A percentile compares a stretch with the other conserved stretches of the same genome.
Evolutionary conservation across 2,329 filamentous ascomycete species (phyloP).

Genomic region (Microcera coccophila): DNA sequence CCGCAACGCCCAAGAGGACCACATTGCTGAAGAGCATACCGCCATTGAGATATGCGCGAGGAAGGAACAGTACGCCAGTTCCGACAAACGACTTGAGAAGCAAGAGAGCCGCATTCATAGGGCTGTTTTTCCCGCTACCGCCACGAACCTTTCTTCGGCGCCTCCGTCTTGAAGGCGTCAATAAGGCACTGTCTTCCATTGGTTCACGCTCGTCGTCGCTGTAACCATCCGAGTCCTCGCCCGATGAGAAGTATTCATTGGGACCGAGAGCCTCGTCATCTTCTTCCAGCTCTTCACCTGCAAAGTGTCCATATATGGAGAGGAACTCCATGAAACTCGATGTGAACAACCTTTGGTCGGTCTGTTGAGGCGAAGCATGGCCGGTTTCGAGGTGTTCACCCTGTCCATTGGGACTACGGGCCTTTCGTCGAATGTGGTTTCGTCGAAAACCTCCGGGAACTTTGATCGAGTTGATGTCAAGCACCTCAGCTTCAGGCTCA

Average conservation of each 20-base stretch:
- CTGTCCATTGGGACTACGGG: slow-evolving; percentile 44
- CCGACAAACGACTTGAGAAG: slow-evolving; percentile 97
- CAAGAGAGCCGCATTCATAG: slow-evolving; percentile 75
- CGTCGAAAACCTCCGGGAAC: slow-evolving; percentile 90
- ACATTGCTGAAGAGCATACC: slow-evolving; percentile 96
- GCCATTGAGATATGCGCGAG: slow-evolving; percentile 88
- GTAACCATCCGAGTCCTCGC: slow-evolving; percentile 62
- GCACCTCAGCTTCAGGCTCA: slow-evolving; percentile 71
- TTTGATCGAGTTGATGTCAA: slow-evolving; percentile 87
- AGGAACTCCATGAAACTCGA: slow-evolving; percentile 95
- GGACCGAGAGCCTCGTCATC: slow-evolving; percentile 85
- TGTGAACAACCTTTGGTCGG: slow-evolving; percentile 63
- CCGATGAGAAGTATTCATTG: slow-evolving; percentile 88
- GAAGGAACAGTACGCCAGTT: slow-evolving; percentile 89
- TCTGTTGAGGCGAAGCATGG: slow-evolving; percentile 31
- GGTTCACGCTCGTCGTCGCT: slow-evolving; percentile 68
- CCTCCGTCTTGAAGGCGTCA: slow-evolving; percentile 70
- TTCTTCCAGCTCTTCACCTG: slow-evolving; percentile 93
- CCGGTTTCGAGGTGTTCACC: slow-evolving; percentile 33
- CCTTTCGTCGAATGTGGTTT: slow-evolving; percentile 78
- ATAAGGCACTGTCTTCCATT: slow-evolving; percentile 82
- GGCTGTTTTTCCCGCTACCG: slow-evolving; percentile 70
- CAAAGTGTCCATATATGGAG: slow-evolving; percentile 93
- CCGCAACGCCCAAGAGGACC: slow-evolving; percentile 79
- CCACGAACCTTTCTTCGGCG: slow-evolving; percentile 73